Base-by-base conservation (phyloP, 768 basidiomycete species). In the Cyclocybe cylindracea region DNA sequence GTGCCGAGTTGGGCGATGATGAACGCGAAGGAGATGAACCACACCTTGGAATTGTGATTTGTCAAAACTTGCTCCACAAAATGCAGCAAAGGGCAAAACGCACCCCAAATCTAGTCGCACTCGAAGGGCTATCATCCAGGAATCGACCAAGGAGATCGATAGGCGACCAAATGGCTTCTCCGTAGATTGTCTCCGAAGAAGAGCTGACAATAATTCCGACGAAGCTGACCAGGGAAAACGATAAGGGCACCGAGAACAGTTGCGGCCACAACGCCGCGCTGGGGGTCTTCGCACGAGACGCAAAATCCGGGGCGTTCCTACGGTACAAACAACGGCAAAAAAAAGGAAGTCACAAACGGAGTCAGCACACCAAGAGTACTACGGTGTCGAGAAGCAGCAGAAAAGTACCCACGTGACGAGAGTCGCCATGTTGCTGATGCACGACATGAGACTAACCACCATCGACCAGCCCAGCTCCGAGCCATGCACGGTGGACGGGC, bases 191-290 rank as follows among this genome's bases (percentile, higher is more conserved):
- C 55, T 84, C 75, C 14, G 86, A 87, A 14, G 87, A 86, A 1
- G 89, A 91, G 50, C 85, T 84, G 56, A 94, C 89, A 46, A 91
- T 82, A 65, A 94, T 89, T 1, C 89, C 89, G 53, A 93, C 73
- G 69, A 93, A 86, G 61, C 84, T 85, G 59, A 89, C 85, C 47
- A 91, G 64, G 19, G 84, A 83, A 69, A 90, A 91, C 1, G 82
- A 79, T 47, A 92, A 53, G 0, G 91, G 90, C 31, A 91, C 78
- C 0, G 89, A 78, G 54, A 90, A 67, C 11, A 89, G 70, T 66
- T 91, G 89, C 29, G 88, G 83, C 56, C 74, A 77, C 37, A 85
- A 66, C 2, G 85, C 85, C 18, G 83, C 84, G 6, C 75, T 69
- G 6, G 85, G 82, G 10, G 69, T 78, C 59, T 68, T 75, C 39